phyloP scores from a whole-genome alignment of 2,329 filamentous ascomycete genomes.

The Fusarium vanettenii region DNA sequence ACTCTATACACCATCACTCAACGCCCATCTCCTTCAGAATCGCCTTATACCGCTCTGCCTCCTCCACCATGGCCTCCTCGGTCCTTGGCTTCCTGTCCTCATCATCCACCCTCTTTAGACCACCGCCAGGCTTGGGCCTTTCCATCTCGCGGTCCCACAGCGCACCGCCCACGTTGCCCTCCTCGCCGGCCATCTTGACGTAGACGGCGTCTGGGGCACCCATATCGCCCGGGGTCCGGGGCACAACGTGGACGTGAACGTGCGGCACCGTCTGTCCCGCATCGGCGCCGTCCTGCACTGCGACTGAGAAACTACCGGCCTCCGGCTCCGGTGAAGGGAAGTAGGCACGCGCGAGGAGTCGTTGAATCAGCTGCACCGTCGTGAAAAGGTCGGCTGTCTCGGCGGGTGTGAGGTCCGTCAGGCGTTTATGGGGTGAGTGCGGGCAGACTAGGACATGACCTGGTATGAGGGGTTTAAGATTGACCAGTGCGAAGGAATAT shows the following conservation, averaged over 20 bases:
- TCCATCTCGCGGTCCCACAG: conserved; percentile 64
- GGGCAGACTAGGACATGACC: conserved; percentile 95
- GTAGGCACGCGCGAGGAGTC: conserved; percentile 74
- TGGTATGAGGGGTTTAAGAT: conserved; percentile 92
- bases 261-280: conserved; percentile 95
- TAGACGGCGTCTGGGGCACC: conserved; percentile 78
- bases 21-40: conserved; percentile 59
- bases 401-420: conserved; percentile 76
- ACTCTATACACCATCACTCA: conserved; percentile 24
- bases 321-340: conserved; percentile 64
- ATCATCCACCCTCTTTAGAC: conserved; percentile 78
- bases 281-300: conserved; percentile 91
- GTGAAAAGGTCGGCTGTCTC: conserved; percentile 87
- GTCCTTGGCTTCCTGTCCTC: conserved; percentile 73
- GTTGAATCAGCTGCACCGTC: conserved; percentile 85
- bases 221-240: conserved; percentile 70
- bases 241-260: conserved; percentile 93
- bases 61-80: conserved; percentile 81
- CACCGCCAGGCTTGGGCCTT: conserved; percentile 63
- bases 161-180: conserved; percentile 82
- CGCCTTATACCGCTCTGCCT: conserved; percentile 75
- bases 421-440: conserved; percentile 72
- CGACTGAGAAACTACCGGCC: conserved; percentile 87
- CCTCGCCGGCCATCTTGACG: conserved; percentile 82
- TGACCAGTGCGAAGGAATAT: conserved; percentile 88